Evolutionary conservation across 202 grass and related monocot species (phyloP).

Genomic region (Carex arenaria): DNA sequence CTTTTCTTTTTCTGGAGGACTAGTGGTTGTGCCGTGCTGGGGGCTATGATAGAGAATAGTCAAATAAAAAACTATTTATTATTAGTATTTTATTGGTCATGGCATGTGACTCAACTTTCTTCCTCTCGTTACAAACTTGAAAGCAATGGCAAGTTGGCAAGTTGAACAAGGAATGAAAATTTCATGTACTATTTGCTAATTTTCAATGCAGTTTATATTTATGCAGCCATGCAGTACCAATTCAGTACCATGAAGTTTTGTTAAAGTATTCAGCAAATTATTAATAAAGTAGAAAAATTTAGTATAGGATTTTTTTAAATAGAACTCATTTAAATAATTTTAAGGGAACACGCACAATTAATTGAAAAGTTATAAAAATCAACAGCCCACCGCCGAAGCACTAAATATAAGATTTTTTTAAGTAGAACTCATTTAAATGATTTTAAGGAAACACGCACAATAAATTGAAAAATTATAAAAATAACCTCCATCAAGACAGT

Average conservation of each 20-base stretch:
- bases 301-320: too few species aligned
- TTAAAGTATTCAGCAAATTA: too few species aligned
- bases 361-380: too few species aligned
- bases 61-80: constrained; percentile 11
- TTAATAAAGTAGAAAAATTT: too few species aligned
- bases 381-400: too few species aligned
- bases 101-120: background rate
- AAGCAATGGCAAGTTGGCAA: background rate
- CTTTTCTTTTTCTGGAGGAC: background rate
- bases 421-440: too few species aligned
- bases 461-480: too few species aligned
- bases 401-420: too few species aligned
- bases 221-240: background rate
- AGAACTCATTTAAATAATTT: too few species aligned
- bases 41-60: background rate
- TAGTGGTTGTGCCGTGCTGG: background rate
- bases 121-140: background rate
- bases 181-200: background rate
- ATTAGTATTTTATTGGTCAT: background rate
- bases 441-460: too few species aligned
- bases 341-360: too few species aligned
- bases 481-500: too few species aligned
- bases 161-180: background rate
- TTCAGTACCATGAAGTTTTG: background rate
- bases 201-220: background rate